Base-by-base conservation (phyloP, 495 filamentous ascomycete species). In the Penicillium egyptiacum region DNA sequence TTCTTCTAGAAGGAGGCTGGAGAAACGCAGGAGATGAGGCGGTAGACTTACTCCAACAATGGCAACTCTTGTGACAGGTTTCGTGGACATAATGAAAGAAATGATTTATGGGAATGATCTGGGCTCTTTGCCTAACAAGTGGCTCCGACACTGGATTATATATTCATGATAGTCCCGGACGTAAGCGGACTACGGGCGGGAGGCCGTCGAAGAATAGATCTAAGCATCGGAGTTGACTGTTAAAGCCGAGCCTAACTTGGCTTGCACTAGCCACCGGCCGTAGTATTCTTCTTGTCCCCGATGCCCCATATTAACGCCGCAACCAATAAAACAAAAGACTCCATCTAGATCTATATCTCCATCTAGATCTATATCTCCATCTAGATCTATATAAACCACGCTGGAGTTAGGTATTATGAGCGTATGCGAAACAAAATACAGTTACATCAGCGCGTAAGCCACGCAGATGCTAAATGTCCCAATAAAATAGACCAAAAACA, bases 11-110 rank as follows among this genome's bases (percentile, higher is more conserved):
- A 33, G 8, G 17, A 22, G 17, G 3, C 10, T 1, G 4, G 16
- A 2, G 17, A 39, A 39, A n/a, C 0, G 16, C 9, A 39, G 16
- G 14, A 5, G 0, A 39, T 9, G 16, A 39, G 16, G 16, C 14
- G 3, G 16, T 39, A 17, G 12, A 54, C 61, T 41, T 54, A 63
- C 61, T 16, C 61, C 61, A n/a, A 63, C 40, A 39, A 63, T 63
- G 28, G 61, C 57, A 12, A 63, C 57, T 40, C 44, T 60, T 20
- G 53, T 35, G 19, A 63, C 41, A 22, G 39, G 23, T 2, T 53
- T 46, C 20, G 44, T 40, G 19, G 57, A 56, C 61, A 63, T 63
- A 14, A 17, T 20, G 37, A 16, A 23, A 25, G 53, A 49, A 14
- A 31, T 14, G 1, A 2, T 39, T 37, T 4, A 37, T 16, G 5